phyloP scores from a whole-genome alignment of 192 early-diverging fungal species.

The Piromyces finnis region DNA sequence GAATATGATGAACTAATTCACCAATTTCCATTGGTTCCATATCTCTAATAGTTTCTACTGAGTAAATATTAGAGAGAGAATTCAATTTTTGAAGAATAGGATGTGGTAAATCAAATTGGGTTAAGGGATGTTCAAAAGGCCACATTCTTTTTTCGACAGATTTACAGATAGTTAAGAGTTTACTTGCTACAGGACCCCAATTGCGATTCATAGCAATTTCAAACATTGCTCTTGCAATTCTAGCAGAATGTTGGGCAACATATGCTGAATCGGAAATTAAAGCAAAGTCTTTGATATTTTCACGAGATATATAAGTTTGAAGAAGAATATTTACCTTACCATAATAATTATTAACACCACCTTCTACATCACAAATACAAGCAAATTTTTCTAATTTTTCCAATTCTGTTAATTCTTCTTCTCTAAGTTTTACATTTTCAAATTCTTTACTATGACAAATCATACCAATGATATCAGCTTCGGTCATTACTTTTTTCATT shows the following conservation, averaged over 20 bases:
- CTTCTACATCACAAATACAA: slow-evolving; percentile 80
- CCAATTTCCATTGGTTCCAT: slow-evolving; percentile 77
- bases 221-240: slow-evolving; percentile 87
- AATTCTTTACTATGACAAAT: slow-evolving; percentile 84
- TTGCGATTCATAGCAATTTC: slow-evolving; percentile 80
- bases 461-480: slow-evolving; percentile 82
- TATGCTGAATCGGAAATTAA: slow-evolving; percentile 84
- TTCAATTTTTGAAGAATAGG: slow-evolving; percentile 18
- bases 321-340: slow-evolving; percentile 92
- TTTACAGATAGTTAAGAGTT: slow-evolving; percentile 68
- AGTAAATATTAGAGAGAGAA: slow-evolving; percentile 17
- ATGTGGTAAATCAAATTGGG: slow-evolving; percentile 1
- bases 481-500: slow-evolving; percentile 79
- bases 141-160: slow-evolving; percentile 79
- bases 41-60: slow-evolving; percentile 56
- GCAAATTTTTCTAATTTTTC: slow-evolving; percentile 33
- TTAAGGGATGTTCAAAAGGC: slow-evolving; percentile 15
- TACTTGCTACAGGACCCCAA: slow-evolving; percentile 67
- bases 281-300: slow-evolving; percentile 75
- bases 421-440: slow-evolving; percentile 78
- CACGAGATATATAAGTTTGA: slow-evolving; percentile 67
- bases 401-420: slow-evolving; percentile 73
- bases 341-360: slow-evolving; percentile 56
- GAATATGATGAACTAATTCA: slow-evolving; percentile 57
- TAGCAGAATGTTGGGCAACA: slow-evolving; percentile 82